phyloP scores from a whole-genome alignment of 306 rosid genomes.

The Cicer cuneatum region DNA sequence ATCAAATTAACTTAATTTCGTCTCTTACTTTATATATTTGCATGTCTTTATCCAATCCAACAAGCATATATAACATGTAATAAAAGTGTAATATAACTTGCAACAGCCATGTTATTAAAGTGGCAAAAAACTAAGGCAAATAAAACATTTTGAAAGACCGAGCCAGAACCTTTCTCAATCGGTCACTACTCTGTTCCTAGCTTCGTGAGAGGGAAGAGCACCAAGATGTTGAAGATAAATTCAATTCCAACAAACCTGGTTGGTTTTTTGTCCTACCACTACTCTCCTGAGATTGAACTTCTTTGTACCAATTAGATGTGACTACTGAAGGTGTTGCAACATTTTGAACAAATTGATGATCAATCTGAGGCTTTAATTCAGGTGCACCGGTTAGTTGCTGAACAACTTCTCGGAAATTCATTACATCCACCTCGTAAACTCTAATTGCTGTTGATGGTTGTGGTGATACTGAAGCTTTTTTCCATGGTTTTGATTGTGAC shows the following conservation, averaged over 20 bases:
- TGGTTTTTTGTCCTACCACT: conserved; percentile 20
- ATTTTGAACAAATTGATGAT: conserved; percentile 40
- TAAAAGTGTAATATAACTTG: not conserved
- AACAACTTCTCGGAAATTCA: conserved; percentile 72
- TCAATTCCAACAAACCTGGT: conserved; percentile 47
- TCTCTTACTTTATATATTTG: too few species aligned
- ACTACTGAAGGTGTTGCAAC: not conserved
- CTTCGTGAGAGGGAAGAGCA: conserved; percentile 50
- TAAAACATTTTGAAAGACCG: not conserved
- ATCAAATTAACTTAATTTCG: not conserved
- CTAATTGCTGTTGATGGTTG: conserved; percentile 56
- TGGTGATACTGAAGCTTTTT: conserved; percentile 67
- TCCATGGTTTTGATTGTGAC: conserved; percentile 60
- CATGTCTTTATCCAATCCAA: not conserved
- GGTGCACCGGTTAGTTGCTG: conserved; percentile 81
- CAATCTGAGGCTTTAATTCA: conserved; percentile 47
- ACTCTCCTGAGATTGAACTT: conserved; percentile 2
- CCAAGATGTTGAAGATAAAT: conserved; percentile 63
- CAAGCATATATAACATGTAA: not conserved
- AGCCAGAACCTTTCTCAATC: not conserved
- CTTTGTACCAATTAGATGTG: conserved; percentile 42
- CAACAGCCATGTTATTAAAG: not conserved
- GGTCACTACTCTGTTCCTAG: conserved; percentile 46
- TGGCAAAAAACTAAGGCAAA: not conserved
- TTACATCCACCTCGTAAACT: conserved; percentile 78